Percentiles rank a stretch among this genome's conserved stretches.
Evolutionary conservation across 2,329 filamentous ascomycete genomes (phyloP).

Genomic region (Byssoonygena ceratinophila): DNA sequence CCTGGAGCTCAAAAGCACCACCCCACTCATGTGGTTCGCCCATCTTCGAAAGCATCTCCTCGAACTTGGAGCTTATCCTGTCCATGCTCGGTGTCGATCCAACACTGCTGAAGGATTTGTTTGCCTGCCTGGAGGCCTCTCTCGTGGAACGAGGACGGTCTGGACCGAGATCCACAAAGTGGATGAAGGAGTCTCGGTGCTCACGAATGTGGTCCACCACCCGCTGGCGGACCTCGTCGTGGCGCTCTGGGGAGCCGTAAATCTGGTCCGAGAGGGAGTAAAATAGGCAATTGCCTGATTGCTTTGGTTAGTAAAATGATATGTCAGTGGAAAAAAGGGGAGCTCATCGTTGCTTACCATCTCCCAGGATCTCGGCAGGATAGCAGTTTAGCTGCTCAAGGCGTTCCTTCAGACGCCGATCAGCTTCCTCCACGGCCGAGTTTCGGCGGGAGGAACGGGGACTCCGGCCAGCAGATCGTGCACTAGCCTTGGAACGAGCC

Average conservation of each 20-base stretch:
- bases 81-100: slow-evolving; percentile 42
- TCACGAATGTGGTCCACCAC: slow-evolving; percentile 54
- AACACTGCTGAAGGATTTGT: slow-evolving; percentile 41
- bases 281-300: slow-evolving; percentile 57
- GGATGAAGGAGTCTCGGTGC: slow-evolving; percentile 52
- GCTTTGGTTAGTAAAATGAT: neutral
- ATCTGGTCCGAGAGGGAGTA: slow-evolving; percentile 58
- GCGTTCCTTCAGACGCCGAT: slow-evolving; percentile 31
- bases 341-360: slow-evolving; percentile 44
- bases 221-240: slow-evolving; percentile 47
- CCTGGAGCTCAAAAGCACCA: slow-evolving; percentile 57
- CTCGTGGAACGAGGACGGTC: slow-evolving; percentile 50
- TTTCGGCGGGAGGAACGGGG: slow-evolving; percentile 12
- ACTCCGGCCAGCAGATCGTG: slow-evolving; percentile 17
- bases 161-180: slow-evolving; percentile 51
- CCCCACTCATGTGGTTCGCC: slow-evolving; percentile 52
- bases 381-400: slow-evolving; percentile 50
- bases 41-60: slow-evolving; percentile 50
- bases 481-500: slow-evolving; percentile 20
- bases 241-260: slow-evolving; percentile 49
- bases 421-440: slow-evolving; percentile 16
- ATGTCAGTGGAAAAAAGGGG: neutral
- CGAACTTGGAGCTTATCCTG: slow-evolving; percentile 49
- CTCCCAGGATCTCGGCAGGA: slow-evolving; percentile 48
- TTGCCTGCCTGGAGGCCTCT: slow-evolving; percentile 30